Evolutionary conservation across 1,139 yeast genomes (phyloP), one percentile per base, ranked within the genome.

Genomic region (Debaryomyces nepalensis): DNA sequence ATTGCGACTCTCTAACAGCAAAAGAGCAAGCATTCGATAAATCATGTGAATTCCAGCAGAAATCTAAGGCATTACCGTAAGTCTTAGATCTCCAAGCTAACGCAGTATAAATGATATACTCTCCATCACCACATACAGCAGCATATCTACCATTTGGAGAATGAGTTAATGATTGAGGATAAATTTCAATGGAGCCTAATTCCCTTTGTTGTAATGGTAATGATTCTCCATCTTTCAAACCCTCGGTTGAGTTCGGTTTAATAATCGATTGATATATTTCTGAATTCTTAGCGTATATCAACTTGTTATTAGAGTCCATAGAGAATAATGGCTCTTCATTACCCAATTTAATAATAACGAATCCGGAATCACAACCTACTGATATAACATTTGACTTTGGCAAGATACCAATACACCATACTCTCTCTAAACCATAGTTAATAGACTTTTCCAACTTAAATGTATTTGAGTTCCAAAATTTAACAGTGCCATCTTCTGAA

Each of bases 111-210:
- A 95, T 85, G 56, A 93, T 89, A 64, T 89, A 93, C 67, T 93
- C 99, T 47, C 97, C 98, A 68, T 95, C 99, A 59, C 99, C 99
- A 44, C 95, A 87, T 37, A 93, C 97, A 19, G 98, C 87, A 30
- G 91, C 98, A 63, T 87, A 93, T 66, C 97, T 83, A 47, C 99
- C 99, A 61, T 95, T 93, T 48, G 98, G 98, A 30, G 98, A 91
- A 66, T 93, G 99, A 37, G 77, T 73, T 57, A 93, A 76, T 47
- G 86, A 77, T 50, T 88, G 88, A 35, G 99, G 98, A 73, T 84
- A 93, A 36, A 93, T 82, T 67, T 93, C 99, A 45, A 91, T 90
- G 18, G 88, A 73, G 8, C 99, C 99, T 51, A 93, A 75, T 54
- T 93, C 98, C 68, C 93, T 89, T 48, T 86, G 84, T 50, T 85